Base-by-base conservation (phyloP, 1,284 basidiomycete genomes). In the Microbotryum silenes-acaulis region DNA sequence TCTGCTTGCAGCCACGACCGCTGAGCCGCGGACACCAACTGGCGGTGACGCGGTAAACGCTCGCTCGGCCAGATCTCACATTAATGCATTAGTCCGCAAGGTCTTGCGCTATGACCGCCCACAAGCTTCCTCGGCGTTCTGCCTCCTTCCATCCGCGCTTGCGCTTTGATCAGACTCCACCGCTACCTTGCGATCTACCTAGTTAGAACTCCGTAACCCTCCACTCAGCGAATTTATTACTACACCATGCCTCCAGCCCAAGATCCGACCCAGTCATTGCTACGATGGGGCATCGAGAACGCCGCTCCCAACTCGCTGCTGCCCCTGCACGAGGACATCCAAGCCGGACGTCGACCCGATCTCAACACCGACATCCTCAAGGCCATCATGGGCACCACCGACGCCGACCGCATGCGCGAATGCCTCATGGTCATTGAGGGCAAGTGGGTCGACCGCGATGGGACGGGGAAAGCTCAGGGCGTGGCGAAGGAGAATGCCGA, bases 341-440 rank as follows among this genome's bases (percentile, higher is more conserved):
- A 67, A 31, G 52, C 54, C 4, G 68, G 68, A 16, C 58, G 56
- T 25, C 62, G 68, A 2, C 68, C 63, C 27, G 69, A 68, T 46
- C 75, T 91, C 27, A 85, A 90, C 76, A 84, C 89, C 1, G 89
- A 78, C 46, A 83, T 94, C 67, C 85, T 94, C 68, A 89, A 93
- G 72, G 75, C 83, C 72, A 91, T 96, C 70, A 80, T 96, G 60
- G 91, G 91, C 27, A 89, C 87, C 72, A 82, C 86, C 1, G 92
- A 96, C 73, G 82, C 88, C 2, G 83, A 84, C 62, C 78, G 85
- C 49, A 94, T 96, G 90, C 89, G 88, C 70, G 91, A 94, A 72
- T 85, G 87, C 67, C 80, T 94, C 74, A 80, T 79, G 3, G 76
- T 84, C 57, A 89, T 90, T 2, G 73, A 82, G n/a, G 86, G 94